A percentile compares a stretch with the other conserved stretches of the same genome.
phyloP scores from a whole-genome alignment of 139 green algal genomes.

The Microglena sp. region DNA sequence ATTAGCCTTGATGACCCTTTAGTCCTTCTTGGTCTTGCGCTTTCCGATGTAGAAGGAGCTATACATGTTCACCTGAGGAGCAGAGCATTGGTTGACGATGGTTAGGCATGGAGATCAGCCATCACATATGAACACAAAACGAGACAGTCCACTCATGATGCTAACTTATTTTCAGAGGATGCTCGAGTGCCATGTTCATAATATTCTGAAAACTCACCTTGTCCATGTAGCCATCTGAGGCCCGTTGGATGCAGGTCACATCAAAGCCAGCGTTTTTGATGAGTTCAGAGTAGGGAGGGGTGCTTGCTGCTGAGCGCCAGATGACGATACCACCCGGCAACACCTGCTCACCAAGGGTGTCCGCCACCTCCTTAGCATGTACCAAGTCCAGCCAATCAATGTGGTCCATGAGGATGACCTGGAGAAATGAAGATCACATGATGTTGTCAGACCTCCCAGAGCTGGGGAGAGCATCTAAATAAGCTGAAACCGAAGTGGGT shows the following conservation, averaged over 20 bases:
- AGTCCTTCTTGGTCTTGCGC: constrained; percentile 29
- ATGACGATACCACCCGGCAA: constrained; percentile 83
- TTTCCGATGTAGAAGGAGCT: constrained; percentile 64
- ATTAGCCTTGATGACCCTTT: no score
- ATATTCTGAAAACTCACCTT: no score
- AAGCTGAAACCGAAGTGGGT: no score
- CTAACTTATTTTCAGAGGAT: no score
- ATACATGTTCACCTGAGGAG: constrained; percentile 82
- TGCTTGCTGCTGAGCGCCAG: constrained; percentile 79
- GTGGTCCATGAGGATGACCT: constrained; percentile 99
- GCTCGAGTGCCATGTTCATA: not conserved
- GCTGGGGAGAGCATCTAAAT: no score
- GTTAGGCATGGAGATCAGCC: not conserved
- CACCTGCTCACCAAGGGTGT: constrained; percentile 24
- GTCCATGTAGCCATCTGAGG: constrained; percentile 82
- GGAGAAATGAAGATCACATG: not conserved
- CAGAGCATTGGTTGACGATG: not conserved
- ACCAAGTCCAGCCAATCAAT: constrained; percentile 84
- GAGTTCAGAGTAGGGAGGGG: constrained; percentile 70
- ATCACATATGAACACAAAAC: not conserved
- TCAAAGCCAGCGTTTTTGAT: constrained; percentile 84
- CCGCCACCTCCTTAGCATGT: constrained; percentile 55
- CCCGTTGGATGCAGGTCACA: constrained; percentile 65
- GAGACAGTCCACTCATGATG: not conserved
- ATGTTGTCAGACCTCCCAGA: not conserved